A percentile compares a stretch with the other conserved stretches of the same genome.
Evolutionary conservation across 2,329 filamentous ascomycete species (phyloP).

Genomic region (Sporothrix dimorphospora): DNA sequence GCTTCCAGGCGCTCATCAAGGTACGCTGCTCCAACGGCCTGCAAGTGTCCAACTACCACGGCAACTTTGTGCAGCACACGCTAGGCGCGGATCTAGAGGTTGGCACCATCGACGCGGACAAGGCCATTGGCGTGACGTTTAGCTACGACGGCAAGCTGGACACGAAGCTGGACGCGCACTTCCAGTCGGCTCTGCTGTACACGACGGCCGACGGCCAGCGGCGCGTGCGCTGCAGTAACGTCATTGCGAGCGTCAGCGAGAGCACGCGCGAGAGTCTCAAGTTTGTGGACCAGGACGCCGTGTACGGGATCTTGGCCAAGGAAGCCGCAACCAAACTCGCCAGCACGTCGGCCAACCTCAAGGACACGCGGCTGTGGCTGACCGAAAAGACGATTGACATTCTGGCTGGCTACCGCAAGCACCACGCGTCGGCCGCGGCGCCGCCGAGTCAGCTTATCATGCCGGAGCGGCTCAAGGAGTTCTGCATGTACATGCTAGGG

Average conservation of each 20-base stretch:
- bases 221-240: slow-evolving; percentile 87
- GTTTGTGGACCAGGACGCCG: slow-evolving; percentile 93
- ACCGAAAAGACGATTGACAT: slow-evolving; percentile 94
- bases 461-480: slow-evolving; percentile 94
- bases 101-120: slow-evolving; percentile 89
- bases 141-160: slow-evolving; percentile 98
- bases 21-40: slow-evolving; percentile 96
- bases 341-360: slow-evolving; percentile 69
- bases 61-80: slow-evolving; percentile 94
- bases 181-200: slow-evolving; percentile 93
- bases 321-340: slow-evolving; percentile 87
- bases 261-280: slow-evolving; percentile 83
- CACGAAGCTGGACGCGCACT: slow-evolving; percentile 92
- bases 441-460: slow-evolving; percentile 92
- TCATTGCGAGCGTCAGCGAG: slow-evolving; percentile 90
- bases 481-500: slow-evolving; percentile 92
- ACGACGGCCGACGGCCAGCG: slow-evolving; percentile 89
- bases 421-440: slow-evolving; percentile 79
- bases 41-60: slow-evolving; percentile 91
- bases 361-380: slow-evolving; percentile 80
- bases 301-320: slow-evolving; percentile 86
- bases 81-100: slow-evolving; percentile 95
- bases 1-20: slow-evolving; percentile 96
- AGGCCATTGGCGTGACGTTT: slow-evolving; percentile 88
- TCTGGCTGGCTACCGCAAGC: slow-evolving; percentile 87